These are phyloP conservation scores for Trifolium dubium DNA, from an alignment of 306 rosid genomes.

Conservation along the genomic window DNA sequence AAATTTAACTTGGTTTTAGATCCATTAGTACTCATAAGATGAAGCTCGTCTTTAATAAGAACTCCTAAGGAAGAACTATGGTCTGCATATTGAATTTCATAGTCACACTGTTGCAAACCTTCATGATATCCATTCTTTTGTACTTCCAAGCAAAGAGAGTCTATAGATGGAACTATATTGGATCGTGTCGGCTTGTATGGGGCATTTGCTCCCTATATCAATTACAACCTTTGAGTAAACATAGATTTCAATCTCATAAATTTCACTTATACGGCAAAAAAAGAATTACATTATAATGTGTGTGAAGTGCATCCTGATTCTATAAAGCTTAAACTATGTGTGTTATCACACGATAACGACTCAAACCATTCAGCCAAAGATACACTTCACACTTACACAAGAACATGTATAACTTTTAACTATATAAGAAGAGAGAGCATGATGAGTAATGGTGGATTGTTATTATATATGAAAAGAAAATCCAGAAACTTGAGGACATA, in stretches of 20 bases:
- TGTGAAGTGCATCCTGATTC: background rate
- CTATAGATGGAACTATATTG: constrained; percentile 51
- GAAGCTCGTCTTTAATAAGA: constrained; percentile 71
- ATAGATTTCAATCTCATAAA: constrained; percentile 30
- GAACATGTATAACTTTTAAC: too few relatives aligned
- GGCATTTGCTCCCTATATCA: constrained; percentile 72
- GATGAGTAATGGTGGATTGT: background rate
- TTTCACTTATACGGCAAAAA: background rate
- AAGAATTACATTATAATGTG: background rate
- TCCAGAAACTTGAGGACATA: constrained; percentile 1
- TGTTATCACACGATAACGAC: background rate
- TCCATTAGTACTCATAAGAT: constrained; percentile 59
- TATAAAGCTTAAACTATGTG: background rate
- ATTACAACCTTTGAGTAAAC: constrained; percentile 42
- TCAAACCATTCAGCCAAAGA: background rate
- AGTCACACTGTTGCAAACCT: constrained; percentile 74
- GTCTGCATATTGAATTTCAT: constrained; percentile 84
- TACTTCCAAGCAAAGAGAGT: constrained; percentile 66
- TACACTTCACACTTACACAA: too few relatives aligned
- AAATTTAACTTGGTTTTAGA: constrained; percentile 60
- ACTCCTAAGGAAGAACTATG: constrained; percentile 83
- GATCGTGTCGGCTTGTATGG: constrained; percentile 71
- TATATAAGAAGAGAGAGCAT: background rate
- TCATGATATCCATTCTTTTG: constrained; percentile 51
- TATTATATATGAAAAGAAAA: background rate